These are phyloP conservation scores for Rhynchosporium agropyri DNA, from an alignment of 2,329 filamentous ascomycete species.

Conservation along the genomic window DNA sequence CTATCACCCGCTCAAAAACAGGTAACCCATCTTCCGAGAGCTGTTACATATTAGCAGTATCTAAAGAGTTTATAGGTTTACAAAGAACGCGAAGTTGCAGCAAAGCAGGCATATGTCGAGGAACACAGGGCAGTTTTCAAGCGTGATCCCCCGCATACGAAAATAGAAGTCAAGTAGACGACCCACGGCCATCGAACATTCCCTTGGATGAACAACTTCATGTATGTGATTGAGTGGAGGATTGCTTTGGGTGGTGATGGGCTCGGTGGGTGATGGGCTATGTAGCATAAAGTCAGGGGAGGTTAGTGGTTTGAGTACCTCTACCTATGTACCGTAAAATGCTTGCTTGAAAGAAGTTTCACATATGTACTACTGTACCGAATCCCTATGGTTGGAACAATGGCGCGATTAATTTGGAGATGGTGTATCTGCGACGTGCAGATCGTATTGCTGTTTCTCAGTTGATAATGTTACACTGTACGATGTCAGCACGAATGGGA, in stretches of 20 bases:
- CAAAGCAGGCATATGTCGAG: slow-evolving; percentile 37
- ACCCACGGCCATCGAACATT: too few relatives aligned
- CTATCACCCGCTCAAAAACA: slow-evolving; percentile 51
- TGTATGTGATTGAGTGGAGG: not conserved
- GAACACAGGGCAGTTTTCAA: slow-evolving; percentile 41
- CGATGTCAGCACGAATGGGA: too few relatives aligned
- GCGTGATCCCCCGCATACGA: not conserved
- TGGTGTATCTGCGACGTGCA: not conserved
- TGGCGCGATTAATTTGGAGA: slow-evolving; percentile 10
- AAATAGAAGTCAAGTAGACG: not conserved
- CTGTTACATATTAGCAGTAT: not conserved
- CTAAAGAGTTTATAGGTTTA: slow-evolving; percentile 34
- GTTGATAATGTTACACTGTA: not conserved
- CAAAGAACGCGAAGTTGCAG: slow-evolving; percentile 37
- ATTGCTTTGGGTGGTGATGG: too few relatives aligned
- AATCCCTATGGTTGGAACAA: not conserved
- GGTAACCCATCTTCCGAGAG: slow-evolving; percentile 27
- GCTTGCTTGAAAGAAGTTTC: slow-evolving; percentile 12
- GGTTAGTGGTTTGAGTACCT: slow-evolving; percentile 12
- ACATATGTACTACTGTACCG: slow-evolving; percentile 6
- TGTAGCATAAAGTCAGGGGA: slow-evolving; percentile 14
- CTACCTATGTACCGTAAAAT: slow-evolving; percentile 13
- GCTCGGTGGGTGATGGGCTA: not conserved
- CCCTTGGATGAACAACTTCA: not conserved
- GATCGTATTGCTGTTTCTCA: too few relatives aligned